phyloP scores from a whole-genome alignment of 2,329 filamentous ascomycete species.

The Alternaria postmessia region DNA sequence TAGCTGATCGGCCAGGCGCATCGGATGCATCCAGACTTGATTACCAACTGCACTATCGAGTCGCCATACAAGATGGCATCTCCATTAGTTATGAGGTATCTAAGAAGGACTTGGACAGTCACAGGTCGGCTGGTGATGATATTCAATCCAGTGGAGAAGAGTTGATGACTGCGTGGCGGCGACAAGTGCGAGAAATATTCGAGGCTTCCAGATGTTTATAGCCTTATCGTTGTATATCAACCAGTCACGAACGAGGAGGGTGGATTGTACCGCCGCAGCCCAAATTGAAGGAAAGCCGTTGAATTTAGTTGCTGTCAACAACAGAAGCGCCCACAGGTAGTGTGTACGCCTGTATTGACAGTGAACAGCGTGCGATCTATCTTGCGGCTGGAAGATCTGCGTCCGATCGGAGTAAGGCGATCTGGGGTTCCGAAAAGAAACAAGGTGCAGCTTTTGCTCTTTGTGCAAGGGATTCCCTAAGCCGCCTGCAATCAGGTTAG shows the following conservation, averaged over 20 bases:
- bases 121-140: neutral
- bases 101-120: neutral
- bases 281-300: neutral
- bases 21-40: slow-evolving; percentile 1
- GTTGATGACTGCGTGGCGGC: slow-evolving; percentile 4
- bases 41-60: slow-evolving; percentile 9
- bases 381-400: neutral
- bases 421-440: neutral
- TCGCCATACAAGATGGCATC: neutral
- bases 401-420: neutral
- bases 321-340: neutral
- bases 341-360: neutral
- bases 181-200: slow-evolving; percentile 4
- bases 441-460: neutral
- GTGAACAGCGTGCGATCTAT: neutral
- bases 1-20: neutral
- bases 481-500: neutral
- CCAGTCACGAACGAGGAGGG: neutral
- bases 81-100: neutral
- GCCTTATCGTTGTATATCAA: neutral
- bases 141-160: neutral
- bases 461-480: neutral
- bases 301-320: no score
- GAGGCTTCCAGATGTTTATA: slow-evolving; percentile 9
- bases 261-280: neutral